Base-by-base conservation (phyloP, 2,329 filamentous ascomycete species). In the Teratosphaeria zuluensis region DNA sequence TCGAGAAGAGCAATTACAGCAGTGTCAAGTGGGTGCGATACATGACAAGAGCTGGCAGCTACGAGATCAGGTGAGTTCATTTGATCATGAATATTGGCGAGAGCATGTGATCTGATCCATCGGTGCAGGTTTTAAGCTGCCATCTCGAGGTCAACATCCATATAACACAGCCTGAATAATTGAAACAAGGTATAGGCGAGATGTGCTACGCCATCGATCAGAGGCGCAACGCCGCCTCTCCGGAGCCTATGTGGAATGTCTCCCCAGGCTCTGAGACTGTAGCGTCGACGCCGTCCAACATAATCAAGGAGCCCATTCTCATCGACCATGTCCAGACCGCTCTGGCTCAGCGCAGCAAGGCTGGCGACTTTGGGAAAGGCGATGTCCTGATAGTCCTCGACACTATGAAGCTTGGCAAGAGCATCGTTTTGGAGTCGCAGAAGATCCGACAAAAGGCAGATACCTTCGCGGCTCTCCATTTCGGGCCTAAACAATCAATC, bases 11-110 rank as follows among this genome's bases (percentile, higher is more conserved):
- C 75, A 97, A 97, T 75, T 99, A 99, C 74, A 95, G 89, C 63
- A 96, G 91, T 71, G 94, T 99, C 54, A 99, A 99, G 76, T 99
- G 94, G 94, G 94, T 99, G 67, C 81, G 94, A 67, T 99, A 99
- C 75, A 97, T 99, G 94, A 99, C 94, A 19, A 85, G 92, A 65
- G 94, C 92, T 16, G 94, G 94, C 31, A 96, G 91, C 74, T 99
- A 99, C 75, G 94, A 99, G 77, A 96, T 99, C 53, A 59, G 69
- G 58, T 64, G 35, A 57, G 58, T 59, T 24, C 28, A 16, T 5
- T 31, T 8, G 1, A 9, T 21, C 32, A 6, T 31, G 16, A n/a
- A 11, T 33, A 19, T 42, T 11, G 24, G 6, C 42, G 51, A n/a
- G 24, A 4, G 52, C 6, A 54, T 33, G 52, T 48, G 24, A 56